Evolutionary conservation across 441 rosid genomes (phyloP).

Genomic region (Dalechampia spathulata): DNA sequence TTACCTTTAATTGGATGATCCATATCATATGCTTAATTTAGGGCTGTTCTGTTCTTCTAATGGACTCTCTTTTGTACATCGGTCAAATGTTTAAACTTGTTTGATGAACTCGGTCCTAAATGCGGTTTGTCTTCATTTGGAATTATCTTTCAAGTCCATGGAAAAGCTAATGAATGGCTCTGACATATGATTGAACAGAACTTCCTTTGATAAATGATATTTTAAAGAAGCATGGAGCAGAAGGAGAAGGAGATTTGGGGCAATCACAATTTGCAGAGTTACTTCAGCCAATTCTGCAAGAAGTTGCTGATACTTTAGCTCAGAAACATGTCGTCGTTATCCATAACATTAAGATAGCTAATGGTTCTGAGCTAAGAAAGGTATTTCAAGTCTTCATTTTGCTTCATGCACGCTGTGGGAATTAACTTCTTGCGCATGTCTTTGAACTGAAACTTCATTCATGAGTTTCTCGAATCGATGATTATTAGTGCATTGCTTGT

Average conservation of each 20-base stretch:
- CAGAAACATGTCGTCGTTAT: conserved; percentile 36
- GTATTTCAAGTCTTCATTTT: conserved; percentile 24
- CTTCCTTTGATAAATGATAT: conserved; percentile 54
- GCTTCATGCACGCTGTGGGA: no score
- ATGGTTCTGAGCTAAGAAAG: conserved; percentile 57
- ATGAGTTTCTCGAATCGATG: not conserved
- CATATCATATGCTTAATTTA: not conserved
- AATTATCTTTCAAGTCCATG: not conserved
- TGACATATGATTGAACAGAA: conserved; percentile 35
- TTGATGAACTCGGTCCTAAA: not conserved
- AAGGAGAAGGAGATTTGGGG: conserved; percentile 65
- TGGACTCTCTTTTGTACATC: not conserved
- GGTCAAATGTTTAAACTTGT: not conserved
- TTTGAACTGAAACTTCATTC: no score
- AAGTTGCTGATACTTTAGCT: conserved; percentile 49
- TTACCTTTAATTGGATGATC: not conserved
- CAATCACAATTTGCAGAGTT: conserved; percentile 81
- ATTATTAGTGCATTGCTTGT: not conserved
- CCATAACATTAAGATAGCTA: conserved; percentile 48
- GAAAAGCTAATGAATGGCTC: conserved; percentile 1
- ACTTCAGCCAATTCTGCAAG: conserved; percentile 68
- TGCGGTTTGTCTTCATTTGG: not conserved
- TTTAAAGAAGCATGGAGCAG: conserved; percentile 65
- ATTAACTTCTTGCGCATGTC: no score
- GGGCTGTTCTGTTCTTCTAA: not conserved